These are phyloP conservation scores for Magnaporthales sp. DNA, from an alignment of 2,329 filamentous ascomycete species.

Conservation along the genomic window DNA sequence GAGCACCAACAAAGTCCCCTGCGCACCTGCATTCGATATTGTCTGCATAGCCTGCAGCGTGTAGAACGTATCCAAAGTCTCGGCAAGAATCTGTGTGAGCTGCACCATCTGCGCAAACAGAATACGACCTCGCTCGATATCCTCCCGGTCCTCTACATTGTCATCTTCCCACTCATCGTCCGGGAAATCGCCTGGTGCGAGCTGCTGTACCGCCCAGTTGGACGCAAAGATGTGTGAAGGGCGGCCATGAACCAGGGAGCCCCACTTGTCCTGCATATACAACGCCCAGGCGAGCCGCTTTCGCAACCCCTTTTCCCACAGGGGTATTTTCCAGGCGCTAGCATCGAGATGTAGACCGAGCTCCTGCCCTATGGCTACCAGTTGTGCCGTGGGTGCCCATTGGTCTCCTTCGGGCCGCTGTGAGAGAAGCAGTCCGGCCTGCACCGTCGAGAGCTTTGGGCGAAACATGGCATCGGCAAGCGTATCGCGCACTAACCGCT, in stretches of 20 bases:
- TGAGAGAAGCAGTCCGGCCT: conserved; percentile 44
- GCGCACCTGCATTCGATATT: conserved; percentile 55
- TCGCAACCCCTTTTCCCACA: conserved; percentile 53
- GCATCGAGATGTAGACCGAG: conserved; percentile 54
- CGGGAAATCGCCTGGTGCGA: conserved; percentile 62
- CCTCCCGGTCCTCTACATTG: conserved; percentile 51
- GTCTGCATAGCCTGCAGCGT: conserved; percentile 67
- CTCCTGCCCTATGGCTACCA: conserved; percentile 49
- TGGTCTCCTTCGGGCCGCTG: conserved; percentile 37
- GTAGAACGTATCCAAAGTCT: conserved; percentile 78
- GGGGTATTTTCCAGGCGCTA: conserved; percentile 51
- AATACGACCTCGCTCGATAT: conserved; percentile 58
- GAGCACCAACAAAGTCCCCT: conserved; percentile 65
- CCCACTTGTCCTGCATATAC: conserved; percentile 67
- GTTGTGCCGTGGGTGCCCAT: conserved; percentile 40
- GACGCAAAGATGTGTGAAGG: conserved; percentile 63
- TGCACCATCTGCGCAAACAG: conserved; percentile 70
- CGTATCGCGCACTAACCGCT: conserved; percentile 27
- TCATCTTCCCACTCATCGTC: conserved; percentile 52
- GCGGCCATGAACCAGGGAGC: conserved; percentile 73
- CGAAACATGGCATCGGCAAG: conserved; percentile 38
- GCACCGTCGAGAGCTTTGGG: conserved; percentile 46
- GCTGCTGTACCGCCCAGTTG: conserved; percentile 68
- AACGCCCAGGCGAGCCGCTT: conserved; percentile 55
- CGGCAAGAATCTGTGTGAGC: conserved; percentile 65